Conservation (phyloP, 139 green algal species). For the Chlorella sp. region DNA sequence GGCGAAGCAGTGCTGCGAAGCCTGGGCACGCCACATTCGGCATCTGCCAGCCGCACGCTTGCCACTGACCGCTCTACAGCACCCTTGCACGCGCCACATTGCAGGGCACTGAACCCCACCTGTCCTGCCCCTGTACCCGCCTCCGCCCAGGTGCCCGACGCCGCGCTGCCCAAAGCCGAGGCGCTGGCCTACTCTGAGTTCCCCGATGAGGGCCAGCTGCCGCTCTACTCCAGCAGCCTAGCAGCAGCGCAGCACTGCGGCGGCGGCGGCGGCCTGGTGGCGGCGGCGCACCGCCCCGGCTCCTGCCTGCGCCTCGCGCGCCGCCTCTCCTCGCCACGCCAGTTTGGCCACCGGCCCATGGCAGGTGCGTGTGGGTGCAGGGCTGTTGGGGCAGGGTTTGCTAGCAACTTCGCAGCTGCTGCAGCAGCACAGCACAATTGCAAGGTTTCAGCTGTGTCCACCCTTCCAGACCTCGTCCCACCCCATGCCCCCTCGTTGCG, state of each 20-base stretch:
- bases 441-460: no score
- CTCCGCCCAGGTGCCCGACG: slow-evolving; percentile 22
- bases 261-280: background rate
- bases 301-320: slow-evolving; percentile 7
- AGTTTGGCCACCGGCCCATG: slow-evolving; percentile 14
- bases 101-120: background rate
- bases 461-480: background rate
- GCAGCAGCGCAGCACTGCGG: background rate
- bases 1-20: no score
- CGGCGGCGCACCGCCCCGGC: background rate
- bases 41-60: background rate
- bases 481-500: background rate
- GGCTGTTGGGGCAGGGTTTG: no score
- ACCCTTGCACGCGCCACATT: background rate
- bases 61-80: background rate
- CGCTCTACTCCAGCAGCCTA: background rate
- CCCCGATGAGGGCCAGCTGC: slow-evolving; percentile 21
- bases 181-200: slow-evolving; percentile 41
- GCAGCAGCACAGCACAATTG: no score
- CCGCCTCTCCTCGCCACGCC: slow-evolving; percentile 22
- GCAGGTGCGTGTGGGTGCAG: background rate
- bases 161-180: slow-evolving; percentile 4
- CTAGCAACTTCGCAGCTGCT: background rate
- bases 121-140: background rate
- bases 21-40: no score